Percentiles rank a stretch among this genome's conserved stretches.
These are phyloP conservation scores for Salix purpurea DNA, from an alignment of 345 rosid species.

Conservation along the genomic window DNA sequence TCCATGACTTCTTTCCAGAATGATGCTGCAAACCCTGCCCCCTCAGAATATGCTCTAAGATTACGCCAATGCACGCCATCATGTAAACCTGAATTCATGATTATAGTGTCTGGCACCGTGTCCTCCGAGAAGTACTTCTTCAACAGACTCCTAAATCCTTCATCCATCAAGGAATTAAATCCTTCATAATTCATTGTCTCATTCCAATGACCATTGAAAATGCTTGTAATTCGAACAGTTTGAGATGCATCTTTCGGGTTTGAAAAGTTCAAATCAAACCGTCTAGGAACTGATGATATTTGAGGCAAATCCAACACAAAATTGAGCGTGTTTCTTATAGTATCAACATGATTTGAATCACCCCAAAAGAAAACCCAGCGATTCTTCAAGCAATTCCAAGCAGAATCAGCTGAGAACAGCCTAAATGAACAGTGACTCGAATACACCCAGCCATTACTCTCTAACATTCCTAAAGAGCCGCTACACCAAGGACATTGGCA, in stretches of 20 bases:
- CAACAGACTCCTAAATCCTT: slow-evolving; percentile 55
- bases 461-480: slow-evolving; percentile 64
- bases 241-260: slow-evolving; percentile 65
- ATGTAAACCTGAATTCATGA: slow-evolving; percentile 88
- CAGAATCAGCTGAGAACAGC: slow-evolving; percentile 49
- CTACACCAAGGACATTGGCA: slow-evolving; percentile 83
- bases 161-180: slow-evolving; percentile 62
- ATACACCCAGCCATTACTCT: slow-evolving; percentile 98
- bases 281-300: slow-evolving; percentile 63
- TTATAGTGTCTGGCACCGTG: slow-evolving; percentile 63
- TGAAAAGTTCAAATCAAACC: slow-evolving; percentile 73
- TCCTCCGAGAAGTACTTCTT: slow-evolving; percentile 70
- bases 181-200: slow-evolving; percentile 82
- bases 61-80: slow-evolving; percentile 70
- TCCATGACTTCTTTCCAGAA: slow-evolving; percentile 77
- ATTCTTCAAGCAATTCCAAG: slow-evolving; percentile 73
- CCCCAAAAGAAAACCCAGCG: slow-evolving; percentile 99
- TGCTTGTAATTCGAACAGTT: slow-evolving; percentile 77
- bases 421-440: slow-evolving; percentile 76
- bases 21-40: slow-evolving; percentile 60
- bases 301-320: slow-evolving; percentile 67
- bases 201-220: slow-evolving; percentile 92
- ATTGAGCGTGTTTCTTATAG: slow-evolving; percentile 78
- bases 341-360: slow-evolving; percentile 90
- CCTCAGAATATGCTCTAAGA: slow-evolving; percentile 45